Evolutionary conservation across 371 early-diverging fungal species (phyloP), one percentile per base, ranked within the genome.

Genomic region (Saksenaea vasiformis): DNA sequence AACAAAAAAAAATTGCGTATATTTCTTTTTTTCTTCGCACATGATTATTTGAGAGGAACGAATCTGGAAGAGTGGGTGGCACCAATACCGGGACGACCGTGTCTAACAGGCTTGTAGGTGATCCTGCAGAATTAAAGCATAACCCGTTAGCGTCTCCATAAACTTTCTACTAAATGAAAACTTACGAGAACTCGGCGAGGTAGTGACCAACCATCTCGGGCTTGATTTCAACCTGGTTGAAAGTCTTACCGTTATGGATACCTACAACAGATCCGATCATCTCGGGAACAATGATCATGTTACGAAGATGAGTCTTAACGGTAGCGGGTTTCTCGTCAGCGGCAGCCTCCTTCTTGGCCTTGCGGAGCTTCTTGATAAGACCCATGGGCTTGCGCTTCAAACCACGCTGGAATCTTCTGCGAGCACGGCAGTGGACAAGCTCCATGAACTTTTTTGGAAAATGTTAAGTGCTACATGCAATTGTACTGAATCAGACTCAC

Each of bases 151-250:
- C 31, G 31, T 7, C 7, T 54, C 10, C 13, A 36, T 58, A 27
- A 14, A 62, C 66, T 26, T 47, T 47, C 9, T 22, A 41, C n/a
- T 58, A 9, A 19, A 19, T 5, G 37, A 22, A 17, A 58, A 17
- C 62, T 62, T 60, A 65, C 60, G 90, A 90, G 88, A 91, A 90
- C 82, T 91, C 91, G 67, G 83, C 96, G 35, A 99, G 87, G 87
- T 94, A 94, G 89, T 91, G 93, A 64, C 98, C 98, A 74, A 97
- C 87, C 99, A 98, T 99, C 82, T 99, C 99, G 64, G 97, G 94
- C 88, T 95, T 96, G 85, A 99, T 91, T 84, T 98, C 99, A 68
- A 99, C 87, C 84, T 96, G 96, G 90, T 94, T 95, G 89, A 95
- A 98, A 74, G 90, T 91, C 91, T 97, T 98, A 73, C 98, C 99